These are phyloP conservation scores for Candida jianshihensis DNA, from an alignment of 805 yeast species.

Conservation along the genomic window DNA sequence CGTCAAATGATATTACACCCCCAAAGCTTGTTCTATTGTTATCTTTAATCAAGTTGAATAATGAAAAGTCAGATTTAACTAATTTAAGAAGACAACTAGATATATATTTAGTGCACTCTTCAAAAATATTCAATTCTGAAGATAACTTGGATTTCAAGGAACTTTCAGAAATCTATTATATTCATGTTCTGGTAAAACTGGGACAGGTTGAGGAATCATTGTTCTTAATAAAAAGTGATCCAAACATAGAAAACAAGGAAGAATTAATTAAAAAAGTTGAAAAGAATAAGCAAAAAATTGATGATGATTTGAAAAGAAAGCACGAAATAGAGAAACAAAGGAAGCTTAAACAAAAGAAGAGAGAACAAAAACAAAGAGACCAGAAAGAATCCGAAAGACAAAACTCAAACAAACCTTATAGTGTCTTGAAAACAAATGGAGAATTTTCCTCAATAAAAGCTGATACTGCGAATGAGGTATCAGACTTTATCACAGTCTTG, in stretches of 20 bases:
- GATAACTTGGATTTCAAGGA: conserved; percentile 10
- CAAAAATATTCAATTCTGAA: conserved; percentile 2
- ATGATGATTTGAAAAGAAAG: conserved; percentile 9
- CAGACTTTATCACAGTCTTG: conserved; percentile 5
- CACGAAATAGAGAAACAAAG: conserved; percentile 3
- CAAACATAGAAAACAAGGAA: conserved; percentile 10
- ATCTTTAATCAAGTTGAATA: conserved; percentile 19
- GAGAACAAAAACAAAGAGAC: conserved; percentile 6
- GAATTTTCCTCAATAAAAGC: neutral
- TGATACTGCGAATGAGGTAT: neutral
- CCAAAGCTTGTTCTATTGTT: conserved; percentile 18
- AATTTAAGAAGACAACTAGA: conserved; percentile 16
- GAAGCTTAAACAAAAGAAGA: conserved; percentile 6
- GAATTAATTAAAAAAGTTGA: conserved; percentile 9
- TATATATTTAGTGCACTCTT: conserved; percentile 12
- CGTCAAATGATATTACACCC: conserved; percentile 6
- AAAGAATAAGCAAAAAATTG: conserved; percentile 3
- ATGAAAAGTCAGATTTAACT: conserved; percentile 8
- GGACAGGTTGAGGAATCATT: conserved; percentile 17
- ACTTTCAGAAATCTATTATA: conserved; percentile 18
- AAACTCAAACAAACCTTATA: neutral
- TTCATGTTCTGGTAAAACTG: conserved; percentile 14
- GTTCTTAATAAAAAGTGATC: conserved; percentile 14
- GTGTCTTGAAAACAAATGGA: too few relatives aligned
- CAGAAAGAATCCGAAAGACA: conserved; percentile 4